phyloP scores from a whole-genome alignment of 2,329 filamentous ascomycete genomes.

The Penicillium polonicum region DNA sequence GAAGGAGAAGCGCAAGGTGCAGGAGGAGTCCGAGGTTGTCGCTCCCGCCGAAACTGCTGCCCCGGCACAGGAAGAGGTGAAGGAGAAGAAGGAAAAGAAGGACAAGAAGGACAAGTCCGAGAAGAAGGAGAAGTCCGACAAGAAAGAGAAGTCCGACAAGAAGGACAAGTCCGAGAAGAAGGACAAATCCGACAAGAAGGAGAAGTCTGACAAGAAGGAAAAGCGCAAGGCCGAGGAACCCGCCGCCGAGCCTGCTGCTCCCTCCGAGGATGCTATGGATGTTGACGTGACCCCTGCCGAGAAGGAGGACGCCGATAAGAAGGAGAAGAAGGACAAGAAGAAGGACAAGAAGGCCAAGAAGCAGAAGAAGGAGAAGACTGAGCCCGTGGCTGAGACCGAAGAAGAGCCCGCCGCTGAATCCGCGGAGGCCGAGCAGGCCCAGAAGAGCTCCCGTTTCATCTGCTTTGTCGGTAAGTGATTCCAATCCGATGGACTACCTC shows the following conservation, averaged over 20 bases:
- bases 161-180: conserved; percentile 13
- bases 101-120: not conserved
- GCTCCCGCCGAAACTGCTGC: conserved; percentile 3
- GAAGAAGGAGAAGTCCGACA: conserved; percentile 13
- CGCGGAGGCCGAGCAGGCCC: conserved; percentile 16
- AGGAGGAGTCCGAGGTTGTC: conserved; percentile 8
- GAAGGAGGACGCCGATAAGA: conserved; percentile 22
- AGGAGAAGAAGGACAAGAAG: conserved; percentile 23
- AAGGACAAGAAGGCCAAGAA: conserved; percentile 18
- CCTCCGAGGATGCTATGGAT: conserved; percentile 10
- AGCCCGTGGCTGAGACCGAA: conserved; percentile 15
- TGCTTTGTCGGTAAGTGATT: conserved; percentile 66
- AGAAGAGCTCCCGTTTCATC: conserved; percentile 63
- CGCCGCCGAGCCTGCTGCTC: conserved; percentile 10
- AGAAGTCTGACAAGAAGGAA: conserved; percentile 10
- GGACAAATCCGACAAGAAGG: conserved; percentile 11
- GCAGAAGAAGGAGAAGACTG: conserved; percentile 19
- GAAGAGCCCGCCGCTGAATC: conserved; percentile 19
- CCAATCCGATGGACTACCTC: not conserved
- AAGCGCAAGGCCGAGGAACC: conserved; percentile 17
- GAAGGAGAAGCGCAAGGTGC: conserved; percentile 14
- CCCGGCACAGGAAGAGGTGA: conserved; percentile 14
- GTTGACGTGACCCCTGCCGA: conserved; percentile 16
- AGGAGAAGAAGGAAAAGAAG: conserved; percentile 22
- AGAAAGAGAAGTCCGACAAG: conserved; percentile 19